These are phyloP conservation scores for Lumnitzera littorea DNA, from an alignment of 345 rosid species.

Conservation along the genomic window DNA sequence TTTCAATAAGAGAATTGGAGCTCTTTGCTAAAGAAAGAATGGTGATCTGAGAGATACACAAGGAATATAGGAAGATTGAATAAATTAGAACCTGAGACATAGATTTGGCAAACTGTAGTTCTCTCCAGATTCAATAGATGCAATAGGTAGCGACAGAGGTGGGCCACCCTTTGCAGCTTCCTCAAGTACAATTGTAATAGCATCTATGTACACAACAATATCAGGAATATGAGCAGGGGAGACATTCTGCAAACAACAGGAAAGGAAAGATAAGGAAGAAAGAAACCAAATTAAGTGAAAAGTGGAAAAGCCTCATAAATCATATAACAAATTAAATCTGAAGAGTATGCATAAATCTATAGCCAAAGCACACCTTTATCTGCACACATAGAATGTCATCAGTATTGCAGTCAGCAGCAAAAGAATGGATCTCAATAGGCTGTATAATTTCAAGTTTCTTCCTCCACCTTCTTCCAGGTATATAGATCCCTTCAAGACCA, in stretches of 20 bases:
- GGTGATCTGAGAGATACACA: constrained; percentile 7
- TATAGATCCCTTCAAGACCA: constrained; percentile 88
- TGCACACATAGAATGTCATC: constrained; percentile 93
- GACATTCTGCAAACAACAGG: constrained; percentile 60
- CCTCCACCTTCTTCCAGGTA: constrained; percentile 93
- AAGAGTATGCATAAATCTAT: no score
- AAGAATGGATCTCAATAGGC: constrained; percentile 77
- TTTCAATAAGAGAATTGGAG: background rate
- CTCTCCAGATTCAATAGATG: constrained; percentile 90
- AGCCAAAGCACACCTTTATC: constrained; percentile 61
- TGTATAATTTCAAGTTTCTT: constrained; percentile 89
- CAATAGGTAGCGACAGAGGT: constrained; percentile 77
- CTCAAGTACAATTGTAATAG: constrained; percentile 79
- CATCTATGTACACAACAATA: constrained; percentile 71
- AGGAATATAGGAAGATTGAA: constrained; percentile 14
- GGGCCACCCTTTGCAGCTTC: constrained; percentile 71
- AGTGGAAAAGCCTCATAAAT: background rate
- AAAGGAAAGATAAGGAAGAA: constrained; percentile 6
- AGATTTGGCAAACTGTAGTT: constrained; percentile 75
- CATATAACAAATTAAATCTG: no score
- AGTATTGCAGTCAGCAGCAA: constrained; percentile 82
- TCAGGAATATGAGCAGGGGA: constrained; percentile 69
- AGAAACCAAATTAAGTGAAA: constrained; percentile 3
- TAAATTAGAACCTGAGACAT: constrained; percentile 67
- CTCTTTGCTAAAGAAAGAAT: background rate